These are phyloP conservation scores for Deuterostichococcus epilithicus DNA, from an alignment of 139 green algal genomes.

Conservation along the genomic window DNA sequence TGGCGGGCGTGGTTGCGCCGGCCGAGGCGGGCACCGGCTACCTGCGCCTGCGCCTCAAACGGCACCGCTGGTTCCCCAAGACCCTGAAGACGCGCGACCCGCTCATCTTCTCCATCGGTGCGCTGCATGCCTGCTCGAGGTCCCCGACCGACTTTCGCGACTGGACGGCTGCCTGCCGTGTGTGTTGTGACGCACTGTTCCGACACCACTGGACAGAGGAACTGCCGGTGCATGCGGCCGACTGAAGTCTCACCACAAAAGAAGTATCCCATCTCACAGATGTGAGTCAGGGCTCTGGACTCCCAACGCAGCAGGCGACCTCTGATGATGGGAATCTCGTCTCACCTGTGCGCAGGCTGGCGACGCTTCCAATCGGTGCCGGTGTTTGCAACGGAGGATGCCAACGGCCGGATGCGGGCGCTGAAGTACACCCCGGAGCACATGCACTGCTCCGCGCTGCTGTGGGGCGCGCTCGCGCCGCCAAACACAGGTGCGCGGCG, in stretches of 20 bases:
- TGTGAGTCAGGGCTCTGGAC: too few relatives aligned
- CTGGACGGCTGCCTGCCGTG: too few relatives aligned
- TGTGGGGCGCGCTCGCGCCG: constrained; percentile 79
- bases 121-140: not conserved
- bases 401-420: constrained; percentile 80
- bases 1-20: constrained; percentile 78
- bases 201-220: too few relatives aligned
- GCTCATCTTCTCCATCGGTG: constrained; percentile 74
- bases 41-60: constrained; percentile 82
- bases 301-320: too few relatives aligned
- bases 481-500: constrained; percentile 58
- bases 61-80: constrained; percentile 74
- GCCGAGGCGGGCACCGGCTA: constrained; percentile 80
- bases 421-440: constrained; percentile 99
- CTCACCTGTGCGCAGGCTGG: constrained; percentile 68
- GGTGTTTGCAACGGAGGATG: constrained; percentile 84
- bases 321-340: too few relatives aligned
- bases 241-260: too few relatives aligned
- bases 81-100: constrained; percentile 93
- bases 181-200: too few relatives aligned
- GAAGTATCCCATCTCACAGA: too few relatives aligned
- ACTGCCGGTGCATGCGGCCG: too few relatives aligned
- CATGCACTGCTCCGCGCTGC: constrained; percentile 88
- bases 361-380: constrained; percentile 89
- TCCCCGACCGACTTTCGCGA: too few relatives aligned